Base-by-base conservation (phyloP, 2,329 filamentous ascomycete genomes). In the Colletotrichum brevisporum region DNA sequence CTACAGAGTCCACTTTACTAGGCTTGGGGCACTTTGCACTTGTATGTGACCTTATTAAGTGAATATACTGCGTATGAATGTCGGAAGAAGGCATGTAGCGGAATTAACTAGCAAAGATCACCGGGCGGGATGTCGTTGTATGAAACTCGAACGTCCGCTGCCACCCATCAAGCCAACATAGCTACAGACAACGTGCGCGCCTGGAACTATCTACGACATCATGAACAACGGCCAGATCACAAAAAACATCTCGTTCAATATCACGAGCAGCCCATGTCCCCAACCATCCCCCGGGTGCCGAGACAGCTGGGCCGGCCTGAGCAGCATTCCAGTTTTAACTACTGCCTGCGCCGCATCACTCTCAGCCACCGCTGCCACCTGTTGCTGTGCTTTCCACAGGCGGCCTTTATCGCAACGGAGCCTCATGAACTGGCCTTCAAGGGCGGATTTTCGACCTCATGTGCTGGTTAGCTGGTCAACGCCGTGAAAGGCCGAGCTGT, bases 231-330 rank as follows among this genome's bases (percentile, higher is more conserved):
- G 88, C n/a, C 89, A 89, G 45, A 87, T 97, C 57, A 85, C 96
- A 24, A 24, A 24, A 16, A 91, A 97, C 81, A 90, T 97, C 74
- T 94, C 93, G 71, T 97, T 97, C 85, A 88, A 86, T 58, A 81
- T 85, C 5, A 83, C 86, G 0, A 81, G 84, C 52, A 88, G 90
- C 61, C 90, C 92, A 1, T 96, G 95, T 76, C 21, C 21, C 93
- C 94, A 4, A 88, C 89, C 59, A 90, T 91, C 62, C 85, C 97
- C 2, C 94, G 94, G 70, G 95, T 97, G 93, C 93, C 97, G 75
- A 93, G 93, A 59, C 90, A 93, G 74, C 92, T 96, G 86, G 92
- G 90, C 21, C 2, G 21, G 21, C 21, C 21, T 2, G 21, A 24
- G 21, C 21, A 3, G 2, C 4, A 24, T 24, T 24, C 21, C 21